Evolutionary conservation across 371 early-diverging fungal genomes (phyloP), one percentile per base, ranked within the genome.

Genomic region (Mortierella sp.): DNA sequence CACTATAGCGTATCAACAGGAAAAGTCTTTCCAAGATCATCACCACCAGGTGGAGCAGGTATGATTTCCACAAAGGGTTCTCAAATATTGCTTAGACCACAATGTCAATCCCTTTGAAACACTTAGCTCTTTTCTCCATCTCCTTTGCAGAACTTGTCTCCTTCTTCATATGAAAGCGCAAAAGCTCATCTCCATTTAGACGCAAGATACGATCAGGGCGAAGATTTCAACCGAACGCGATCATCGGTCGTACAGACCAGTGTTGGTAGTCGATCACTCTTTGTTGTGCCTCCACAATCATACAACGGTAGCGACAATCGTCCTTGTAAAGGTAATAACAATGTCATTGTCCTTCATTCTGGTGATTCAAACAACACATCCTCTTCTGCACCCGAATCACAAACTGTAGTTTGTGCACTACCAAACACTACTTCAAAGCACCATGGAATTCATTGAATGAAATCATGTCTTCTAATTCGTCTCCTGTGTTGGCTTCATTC

Each of bases 391-490:
- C 26, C 68, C 35, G 43, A 57, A 61, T 68, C 61, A 13, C 35
- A 31, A 40, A 34, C 64, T 17, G 29, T 37, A 19, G 8, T 32
- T 9, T 9, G 37, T 60, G 4, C 35, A 8, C 45, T 40, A 32
- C 22, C 54, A 19, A 32, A 29, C 31, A 29, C 64, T 37, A 37
- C 53, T 60, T 65, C 66, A 65, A 34, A 43, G 55, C 31, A 49
- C 66, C 57, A 10, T 72, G 61, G 67, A 67, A 67, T 45, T 65
- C 66, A 43, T 71, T 65, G 35, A 40, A 70, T 35, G 70, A 68
- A 62, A 68, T 68, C 53, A 22, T 49, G 28, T 31, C 70, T 12
- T 51, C 51, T 7, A 23, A 45, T 40, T 55, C 66, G 35, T 47
- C 49, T 28, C 45, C 72, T 35, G 12, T 29, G 9, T 34, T 64